Base-by-base conservation (phyloP, 768 basidiomycete genomes). In the Lentinula aciculospora region DNA sequence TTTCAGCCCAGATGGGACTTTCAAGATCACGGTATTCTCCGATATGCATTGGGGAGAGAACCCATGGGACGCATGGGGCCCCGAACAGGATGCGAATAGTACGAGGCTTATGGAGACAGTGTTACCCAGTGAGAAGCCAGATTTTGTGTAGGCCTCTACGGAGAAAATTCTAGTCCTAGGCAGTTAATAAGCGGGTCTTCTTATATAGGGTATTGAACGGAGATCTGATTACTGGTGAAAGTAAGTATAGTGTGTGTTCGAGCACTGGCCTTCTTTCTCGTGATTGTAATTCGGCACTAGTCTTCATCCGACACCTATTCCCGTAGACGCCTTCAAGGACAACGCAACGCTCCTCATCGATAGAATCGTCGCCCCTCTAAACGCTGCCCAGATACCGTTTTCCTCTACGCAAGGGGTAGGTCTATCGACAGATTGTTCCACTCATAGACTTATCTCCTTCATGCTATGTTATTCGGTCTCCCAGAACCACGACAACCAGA, bases 1-100 rank as follows among this genome's bases (percentile, higher is more conserved):
- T 1, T 90, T 89, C 68, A 72, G 74, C 7, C 29, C 66, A 0
- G 79, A 86, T 65, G 84, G 82, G 2, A 81, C 81, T 1, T 87
- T 91, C 76, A 89, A 87, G 68, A 63, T 91, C 46, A 85, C 82
- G 13, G 76, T 89, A 5, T 88, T 90, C 67, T 87, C 86, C 6
- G 89, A 91, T 63, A 68, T 89, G 29, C 88, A 90, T 65, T 89
- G 78, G 60, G 88, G 89, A 27, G 88, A 90, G 69, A 85, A 88
- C 62, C 85, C 86, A 7, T 85, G 83, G 81, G 83, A 84, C 54
- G 67, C 59, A 7, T 86, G 84, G 82, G 87, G 88, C 0, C 82
- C 83, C 19, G 71, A 77, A 61, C 85, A 90, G 62, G 89, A 91
- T 60, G 67, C 71, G 25, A 85, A 86, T 42, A 89, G 85, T 59